Percentiles rank a stretch among this genome's conserved stretches.
phyloP scores from a whole-genome alignment of 768 basidiomycete genomes.

The Hygrocybe punicea region DNA sequence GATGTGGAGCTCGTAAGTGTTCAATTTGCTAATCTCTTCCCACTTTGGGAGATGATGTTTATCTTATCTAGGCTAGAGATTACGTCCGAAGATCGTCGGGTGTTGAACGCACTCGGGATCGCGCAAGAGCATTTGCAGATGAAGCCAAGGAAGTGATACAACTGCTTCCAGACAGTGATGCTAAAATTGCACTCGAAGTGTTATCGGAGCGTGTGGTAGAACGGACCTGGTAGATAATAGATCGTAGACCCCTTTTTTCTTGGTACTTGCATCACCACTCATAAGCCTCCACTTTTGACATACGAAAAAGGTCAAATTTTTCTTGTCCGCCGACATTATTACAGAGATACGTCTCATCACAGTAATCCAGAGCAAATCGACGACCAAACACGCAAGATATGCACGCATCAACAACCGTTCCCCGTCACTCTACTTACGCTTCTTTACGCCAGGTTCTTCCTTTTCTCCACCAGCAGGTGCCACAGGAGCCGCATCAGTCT shows the following conservation, averaged over 20 bases:
- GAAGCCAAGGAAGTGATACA: slow-evolving; percentile 69
- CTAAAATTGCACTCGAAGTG: slow-evolving; percentile 68
- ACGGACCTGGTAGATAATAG: slow-evolving; percentile 47
- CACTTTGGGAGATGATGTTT: neutral
- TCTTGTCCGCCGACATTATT: neutral
- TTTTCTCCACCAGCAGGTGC: slow-evolving; percentile 72
- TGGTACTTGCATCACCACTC: neutral
- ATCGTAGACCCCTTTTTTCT: neutral
- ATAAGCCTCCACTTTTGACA: neutral
- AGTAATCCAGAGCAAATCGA: neutral
- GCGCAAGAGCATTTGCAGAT: slow-evolving; percentile 72
- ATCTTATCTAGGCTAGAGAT: slow-evolving; percentile 53
- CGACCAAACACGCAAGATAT: neutral
- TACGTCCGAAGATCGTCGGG: slow-evolving; percentile 69
- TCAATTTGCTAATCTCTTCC: neutral
- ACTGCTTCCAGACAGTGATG: slow-evolving; percentile 76
- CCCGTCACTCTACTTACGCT: slow-evolving; percentile 47
- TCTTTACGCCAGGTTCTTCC: slow-evolving; percentile 64
- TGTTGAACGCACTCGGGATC: slow-evolving; percentile 69
- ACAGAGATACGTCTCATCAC: neutral
- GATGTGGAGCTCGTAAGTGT: slow-evolving; percentile 72
- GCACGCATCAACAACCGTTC: neutral
- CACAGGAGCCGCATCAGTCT: slow-evolving; percentile 60
- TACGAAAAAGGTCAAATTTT: neutral
- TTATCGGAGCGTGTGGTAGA: slow-evolving; percentile 67